Percentiles rank a stretch among this genome's conserved stretches.
Evolutionary conservation across 2,329 filamentous ascomycete species (phyloP).

Genomic region (Xylogone sp.): DNA sequence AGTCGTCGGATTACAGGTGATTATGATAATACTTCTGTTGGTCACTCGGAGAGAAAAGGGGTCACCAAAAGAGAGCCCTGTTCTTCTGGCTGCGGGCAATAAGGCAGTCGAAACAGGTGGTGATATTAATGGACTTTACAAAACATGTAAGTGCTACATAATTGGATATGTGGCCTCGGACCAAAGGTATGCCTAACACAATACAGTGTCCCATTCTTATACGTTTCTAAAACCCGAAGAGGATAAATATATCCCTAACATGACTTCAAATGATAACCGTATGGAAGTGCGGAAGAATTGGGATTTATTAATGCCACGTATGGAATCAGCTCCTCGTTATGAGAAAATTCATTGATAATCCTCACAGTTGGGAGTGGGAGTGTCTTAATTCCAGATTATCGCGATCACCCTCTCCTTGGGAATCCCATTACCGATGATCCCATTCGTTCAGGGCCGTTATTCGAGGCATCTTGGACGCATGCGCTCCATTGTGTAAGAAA

Average conservation of each 20-base stretch:
- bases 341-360: neutral
- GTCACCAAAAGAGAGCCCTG: neutral
- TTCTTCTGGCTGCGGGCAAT: slow-evolving; percentile 2
- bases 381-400: slow-evolving; percentile 26
- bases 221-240: slow-evolving; percentile 25
- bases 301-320: slow-evolving; percentile 30
- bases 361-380: slow-evolving; percentile 25
- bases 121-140: slow-evolving; percentile 30
- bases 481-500: slow-evolving; percentile 26
- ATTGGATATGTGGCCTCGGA: neutral
- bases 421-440: slow-evolving; percentile 28
- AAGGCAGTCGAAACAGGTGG: slow-evolving; percentile 24
- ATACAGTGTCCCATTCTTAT: slow-evolving; percentile 20
- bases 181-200: slow-evolving; percentile 3
- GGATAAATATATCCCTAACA: slow-evolving; percentile 28
- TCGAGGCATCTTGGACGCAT: slow-evolving; percentile 31
- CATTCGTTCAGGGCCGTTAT: slow-evolving; percentile 24
- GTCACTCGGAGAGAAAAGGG: neutral
- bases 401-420: slow-evolving; percentile 27
- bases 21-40: slow-evolving; percentile 17
- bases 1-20: slow-evolving; percentile 20
- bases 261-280: slow-evolving; percentile 24
- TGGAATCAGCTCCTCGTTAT: slow-evolving; percentile 3
- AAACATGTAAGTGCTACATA: slow-evolving; percentile 20
- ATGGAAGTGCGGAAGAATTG: slow-evolving; percentile 28